phyloP scores from a whole-genome alignment of 2,329 filamentous ascomycete species.

The Corinectria fuckeliana region DNA sequence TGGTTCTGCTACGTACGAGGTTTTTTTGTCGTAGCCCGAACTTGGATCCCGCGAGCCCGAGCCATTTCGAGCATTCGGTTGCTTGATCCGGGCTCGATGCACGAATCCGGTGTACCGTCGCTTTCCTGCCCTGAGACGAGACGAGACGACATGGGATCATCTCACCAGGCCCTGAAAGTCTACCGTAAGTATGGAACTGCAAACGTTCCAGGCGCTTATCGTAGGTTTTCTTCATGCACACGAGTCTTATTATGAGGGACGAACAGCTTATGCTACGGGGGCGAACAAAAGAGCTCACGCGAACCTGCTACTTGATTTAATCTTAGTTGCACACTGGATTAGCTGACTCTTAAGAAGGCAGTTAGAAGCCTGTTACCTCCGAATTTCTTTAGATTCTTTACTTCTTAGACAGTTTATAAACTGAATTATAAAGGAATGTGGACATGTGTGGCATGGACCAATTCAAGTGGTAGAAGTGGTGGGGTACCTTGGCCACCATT shows the following conservation, averaged over 20 bases:
- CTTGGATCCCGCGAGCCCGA: background rate
- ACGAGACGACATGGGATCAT: conserved; percentile 13
- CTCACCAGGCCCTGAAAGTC: background rate
- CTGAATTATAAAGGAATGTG: too few relatives aligned
- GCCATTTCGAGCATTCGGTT: background rate
- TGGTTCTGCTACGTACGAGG: background rate
- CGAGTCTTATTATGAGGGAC: too few relatives aligned
- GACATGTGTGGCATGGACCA: too few relatives aligned
- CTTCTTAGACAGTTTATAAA: too few relatives aligned
- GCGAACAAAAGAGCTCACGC: background rate
- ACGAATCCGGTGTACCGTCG: background rate
- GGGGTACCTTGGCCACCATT: too few relatives aligned
- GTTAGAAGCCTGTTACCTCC: too few relatives aligned
- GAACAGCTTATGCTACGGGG: too few relatives aligned
- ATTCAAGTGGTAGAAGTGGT: too few relatives aligned
- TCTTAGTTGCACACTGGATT: too few relatives aligned
- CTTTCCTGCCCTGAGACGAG: background rate
- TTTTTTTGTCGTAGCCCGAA: background rate
- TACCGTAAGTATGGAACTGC: background rate
- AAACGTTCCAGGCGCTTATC: background rate
- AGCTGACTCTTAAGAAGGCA: too few relatives aligned
- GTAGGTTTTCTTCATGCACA: background rate
- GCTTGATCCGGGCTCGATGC: conserved; percentile 2
- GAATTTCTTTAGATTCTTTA: too few relatives aligned
- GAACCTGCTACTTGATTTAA: too few relatives aligned